phyloP scores from a whole-genome alignment of 2,329 filamentous ascomycete species.

The Xylariaceae sp. region DNA sequence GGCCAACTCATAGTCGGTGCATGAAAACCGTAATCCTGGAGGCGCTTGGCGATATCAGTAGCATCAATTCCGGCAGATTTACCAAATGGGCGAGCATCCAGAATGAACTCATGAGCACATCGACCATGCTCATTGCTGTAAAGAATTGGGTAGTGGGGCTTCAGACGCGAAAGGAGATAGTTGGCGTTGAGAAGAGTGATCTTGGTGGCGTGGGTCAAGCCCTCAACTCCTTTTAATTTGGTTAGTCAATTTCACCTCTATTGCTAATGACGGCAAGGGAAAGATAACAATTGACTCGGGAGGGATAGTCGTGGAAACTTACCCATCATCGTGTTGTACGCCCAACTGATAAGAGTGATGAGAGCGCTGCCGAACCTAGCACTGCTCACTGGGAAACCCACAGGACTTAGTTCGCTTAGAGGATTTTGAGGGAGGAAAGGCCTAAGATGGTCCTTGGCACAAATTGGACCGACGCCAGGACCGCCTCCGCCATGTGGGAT shows the following conservation, averaged over 20 bases:
- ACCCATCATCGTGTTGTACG: conserved; percentile 95
- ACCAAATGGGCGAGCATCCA: conserved; percentile 84
- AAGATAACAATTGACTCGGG: not conserved
- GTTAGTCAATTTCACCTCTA: conserved; percentile 13
- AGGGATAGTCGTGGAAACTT: conserved; percentile 25
- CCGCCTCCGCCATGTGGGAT: conserved; percentile 96
- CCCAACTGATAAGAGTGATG: conserved; percentile 92
- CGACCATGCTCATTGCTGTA: conserved; percentile 88
- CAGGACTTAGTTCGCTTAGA: conserved; percentile 20
- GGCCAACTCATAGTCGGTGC: conserved; percentile 97
- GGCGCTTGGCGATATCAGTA: conserved; percentile 92
- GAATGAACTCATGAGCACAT: conserved; percentile 96
- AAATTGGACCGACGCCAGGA: conserved; percentile 91
- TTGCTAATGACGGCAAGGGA: not conserved
- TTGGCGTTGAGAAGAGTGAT: conserved; percentile 95
- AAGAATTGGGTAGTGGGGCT: conserved; percentile 85
- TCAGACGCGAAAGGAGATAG: conserved; percentile 88
- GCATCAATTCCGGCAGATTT: conserved; percentile 83
- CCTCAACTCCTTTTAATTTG: conserved; percentile 55
- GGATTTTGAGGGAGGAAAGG: conserved; percentile 71
- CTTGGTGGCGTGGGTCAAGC: conserved; percentile 86
- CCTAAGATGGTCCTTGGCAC: conserved; percentile 79
- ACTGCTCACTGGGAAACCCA: conserved; percentile 69
- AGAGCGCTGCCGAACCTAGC: conserved; percentile 86
- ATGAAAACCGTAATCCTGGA: conserved; percentile 98